These are phyloP conservation scores for Castanea crenata DNA, from an alignment of 306 rosid species.

Conservation along the genomic window DNA sequence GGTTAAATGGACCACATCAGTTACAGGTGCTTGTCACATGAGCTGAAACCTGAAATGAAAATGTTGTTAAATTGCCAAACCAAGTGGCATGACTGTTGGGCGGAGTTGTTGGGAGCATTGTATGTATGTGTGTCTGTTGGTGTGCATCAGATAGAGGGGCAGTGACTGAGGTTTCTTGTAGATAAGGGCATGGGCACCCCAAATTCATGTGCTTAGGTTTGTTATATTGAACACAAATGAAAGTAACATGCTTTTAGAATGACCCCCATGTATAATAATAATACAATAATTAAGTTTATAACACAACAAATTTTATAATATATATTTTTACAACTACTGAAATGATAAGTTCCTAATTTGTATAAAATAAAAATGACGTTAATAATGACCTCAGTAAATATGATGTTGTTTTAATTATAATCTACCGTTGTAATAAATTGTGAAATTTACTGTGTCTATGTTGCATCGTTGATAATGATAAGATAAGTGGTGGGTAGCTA, in stretches of 20 bases:
- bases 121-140: slow-evolving; percentile 4
- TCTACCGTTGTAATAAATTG: too few relatives aligned
- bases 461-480: background rate
- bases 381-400: too few relatives aligned
- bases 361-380: too few relatives aligned
- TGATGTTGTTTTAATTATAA: too few relatives aligned
- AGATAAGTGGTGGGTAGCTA: slow-evolving; percentile 17
- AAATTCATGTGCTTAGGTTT: slow-evolving; percentile 41
- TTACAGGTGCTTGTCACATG: slow-evolving; percentile 30
- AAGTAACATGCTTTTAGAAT: slow-evolving; percentile 50
- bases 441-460: too few relatives aligned
- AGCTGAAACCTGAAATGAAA: slow-evolving; percentile 11
- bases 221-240: slow-evolving; percentile 31
- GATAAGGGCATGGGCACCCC: slow-evolving; percentile 7
- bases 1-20: slow-evolving; percentile 14
- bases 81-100: slow-evolving; percentile 32
- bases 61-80: slow-evolving; percentile 34
- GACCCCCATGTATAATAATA: slow-evolving; percentile 17
- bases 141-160: background rate
- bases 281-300: too few relatives aligned
- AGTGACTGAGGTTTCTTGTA: slow-evolving; percentile 26
- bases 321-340: background rate
- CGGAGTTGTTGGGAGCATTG: slow-evolving; percentile 26
- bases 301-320: too few relatives aligned
- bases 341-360: too few relatives aligned